Evolutionary conservation across 306 rosid species (phyloP).

Genomic region (Datisca glomerata): DNA sequence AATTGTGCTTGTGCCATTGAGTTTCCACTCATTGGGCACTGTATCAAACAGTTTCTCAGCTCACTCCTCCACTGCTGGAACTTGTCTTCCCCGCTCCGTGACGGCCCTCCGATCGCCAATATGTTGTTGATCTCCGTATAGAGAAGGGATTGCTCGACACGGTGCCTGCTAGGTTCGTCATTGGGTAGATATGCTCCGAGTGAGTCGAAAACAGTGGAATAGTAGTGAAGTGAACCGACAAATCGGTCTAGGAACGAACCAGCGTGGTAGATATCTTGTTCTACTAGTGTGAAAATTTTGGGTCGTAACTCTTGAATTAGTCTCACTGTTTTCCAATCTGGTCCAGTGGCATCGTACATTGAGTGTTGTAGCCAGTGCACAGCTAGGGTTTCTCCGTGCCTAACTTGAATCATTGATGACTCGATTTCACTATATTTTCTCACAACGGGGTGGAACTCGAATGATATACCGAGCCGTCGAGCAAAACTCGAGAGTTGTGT

Average conservation of each 20-base stretch:
- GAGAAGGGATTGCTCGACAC: slow-evolving; percentile 46
- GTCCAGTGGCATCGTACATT: slow-evolving; percentile 56
- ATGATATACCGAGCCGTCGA: slow-evolving; percentile 44
- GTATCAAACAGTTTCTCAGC: slow-evolving; percentile 36
- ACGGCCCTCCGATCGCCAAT: slow-evolving; percentile 76
- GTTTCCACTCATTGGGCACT: slow-evolving; percentile 60
- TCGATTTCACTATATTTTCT: slow-evolving; percentile 40
- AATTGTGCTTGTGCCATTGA: slow-evolving; percentile 83
- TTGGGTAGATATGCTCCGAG: slow-evolving; percentile 40
- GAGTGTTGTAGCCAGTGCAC: slow-evolving; percentile 83
- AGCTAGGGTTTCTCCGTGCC: slow-evolving; percentile 44
- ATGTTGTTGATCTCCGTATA: slow-evolving; percentile 60
- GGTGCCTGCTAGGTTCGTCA: slow-evolving; percentile 43
- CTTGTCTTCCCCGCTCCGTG: slow-evolving; percentile 75
- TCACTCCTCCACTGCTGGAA: slow-evolving; percentile 64
- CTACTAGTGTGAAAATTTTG: slow-evolving; percentile 64
- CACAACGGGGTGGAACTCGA: slow-evolving; percentile 51
- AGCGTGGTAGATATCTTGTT: slow-evolving; percentile 50
- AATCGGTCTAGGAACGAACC: slow-evolving; percentile 82
- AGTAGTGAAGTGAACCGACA: slow-evolving; percentile 73
- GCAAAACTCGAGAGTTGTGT: slow-evolving; percentile 53
- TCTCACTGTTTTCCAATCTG: slow-evolving; percentile 57
- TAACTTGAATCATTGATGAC: slow-evolving; percentile 27
- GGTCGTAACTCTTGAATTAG: slow-evolving; percentile 48
- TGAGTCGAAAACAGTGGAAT: slow-evolving; percentile 75